phyloP scores from a whole-genome alignment of 2,329 filamentous ascomycete genomes.

The Verruconis gallopava region DNA sequence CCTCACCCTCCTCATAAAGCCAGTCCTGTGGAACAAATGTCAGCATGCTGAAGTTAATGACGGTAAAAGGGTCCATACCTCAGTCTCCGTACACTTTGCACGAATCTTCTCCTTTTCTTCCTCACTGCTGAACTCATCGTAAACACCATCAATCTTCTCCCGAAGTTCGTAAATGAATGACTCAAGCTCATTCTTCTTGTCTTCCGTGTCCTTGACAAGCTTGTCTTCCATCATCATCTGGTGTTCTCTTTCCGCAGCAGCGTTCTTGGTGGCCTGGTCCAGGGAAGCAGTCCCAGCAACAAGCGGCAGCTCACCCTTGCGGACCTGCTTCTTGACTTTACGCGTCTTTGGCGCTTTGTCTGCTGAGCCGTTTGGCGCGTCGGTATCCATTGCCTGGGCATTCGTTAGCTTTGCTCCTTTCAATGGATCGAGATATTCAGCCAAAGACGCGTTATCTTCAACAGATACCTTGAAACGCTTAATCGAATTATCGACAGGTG shows the following conservation, averaged over 20 bases:
- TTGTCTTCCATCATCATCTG: constrained; percentile 97
- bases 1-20: constrained; percentile 95
- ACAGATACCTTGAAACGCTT: background rate
- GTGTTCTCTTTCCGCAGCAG: constrained; percentile 68
- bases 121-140: constrained; percentile 76
- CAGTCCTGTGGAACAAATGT: constrained; percentile 62
- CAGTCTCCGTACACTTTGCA: constrained; percentile 66
- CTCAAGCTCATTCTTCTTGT: constrained; percentile 99
- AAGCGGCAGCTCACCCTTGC: constrained; percentile 90
- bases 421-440: background rate
- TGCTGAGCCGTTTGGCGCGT: constrained; percentile 32
- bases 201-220: constrained; percentile 92
- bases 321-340: constrained; percentile 98
- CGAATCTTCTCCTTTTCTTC: constrained; percentile 84
- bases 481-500: background rate
- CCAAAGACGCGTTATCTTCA: background rate
- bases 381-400: constrained; percentile 73
- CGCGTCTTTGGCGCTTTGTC: constrained; percentile 59
- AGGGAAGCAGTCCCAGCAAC: constrained; percentile 70
- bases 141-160: constrained; percentile 87
- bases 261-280: constrained; percentile 52
- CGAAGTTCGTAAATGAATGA: constrained; percentile 93
- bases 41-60: background rate
- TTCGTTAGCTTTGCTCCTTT: constrained; percentile 18
- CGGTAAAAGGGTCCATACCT: constrained; percentile 50